These are phyloP conservation scores for Cyclotella choctawhatcheeana DNA, from an alignment of 108 stramenopile species.

Conservation along the genomic window DNA sequence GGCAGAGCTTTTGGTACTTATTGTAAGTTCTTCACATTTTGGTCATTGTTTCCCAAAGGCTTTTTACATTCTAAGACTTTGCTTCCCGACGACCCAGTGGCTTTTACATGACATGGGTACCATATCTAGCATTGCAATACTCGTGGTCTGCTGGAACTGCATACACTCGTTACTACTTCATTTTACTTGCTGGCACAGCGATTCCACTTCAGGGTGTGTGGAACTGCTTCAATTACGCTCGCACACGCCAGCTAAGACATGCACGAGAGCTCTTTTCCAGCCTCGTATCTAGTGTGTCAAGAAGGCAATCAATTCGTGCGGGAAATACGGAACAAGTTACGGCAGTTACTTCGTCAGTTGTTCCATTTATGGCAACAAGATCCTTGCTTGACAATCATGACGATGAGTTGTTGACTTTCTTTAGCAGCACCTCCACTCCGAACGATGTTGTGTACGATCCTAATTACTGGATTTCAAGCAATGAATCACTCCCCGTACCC, in stretches of 20 bases:
- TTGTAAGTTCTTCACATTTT: no score
- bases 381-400: neutral
- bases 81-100: no score
- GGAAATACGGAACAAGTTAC: neutral
- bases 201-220: neutral
- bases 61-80: no score
- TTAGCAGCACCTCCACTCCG: neutral
- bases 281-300: neutral
- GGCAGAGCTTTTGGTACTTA: no score
- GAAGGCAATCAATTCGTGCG: neutral
- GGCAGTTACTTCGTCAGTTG: neutral
- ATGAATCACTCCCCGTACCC: conserved; percentile 44
- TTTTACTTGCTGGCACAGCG: neutral
- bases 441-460: neutral
- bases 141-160: no score
- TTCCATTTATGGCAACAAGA: neutral
- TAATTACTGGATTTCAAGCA: conserved; percentile 3
- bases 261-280: neutral
- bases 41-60: no score
- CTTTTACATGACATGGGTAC: no score
- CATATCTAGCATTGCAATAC: no score
- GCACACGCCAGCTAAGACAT: neutral
- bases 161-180: neutral
- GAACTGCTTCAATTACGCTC: neutral
- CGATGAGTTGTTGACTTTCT: neutral